Evolutionary conservation across 768 basidiomycete genomes (phyloP).

Genomic region (Ramaria sp.): DNA sequence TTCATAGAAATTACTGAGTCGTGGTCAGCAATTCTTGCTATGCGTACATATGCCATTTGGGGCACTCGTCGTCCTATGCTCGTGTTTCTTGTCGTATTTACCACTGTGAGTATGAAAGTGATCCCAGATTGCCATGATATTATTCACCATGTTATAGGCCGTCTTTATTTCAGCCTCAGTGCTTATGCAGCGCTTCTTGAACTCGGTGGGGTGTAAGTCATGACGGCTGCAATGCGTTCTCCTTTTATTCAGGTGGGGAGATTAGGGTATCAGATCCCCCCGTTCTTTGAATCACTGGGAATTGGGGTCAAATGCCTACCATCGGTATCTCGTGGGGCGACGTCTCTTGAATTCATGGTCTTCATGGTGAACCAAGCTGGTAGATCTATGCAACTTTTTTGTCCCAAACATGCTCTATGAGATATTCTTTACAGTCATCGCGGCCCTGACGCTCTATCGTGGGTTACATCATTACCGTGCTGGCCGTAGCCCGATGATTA

Average conservation of each 20-base stretch:
- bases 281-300: background rate
- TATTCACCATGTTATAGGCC: background rate
- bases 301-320: slow-evolving; percentile 3
- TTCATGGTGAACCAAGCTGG: slow-evolving; percentile 6
- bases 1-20: background rate
- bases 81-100: slow-evolving; percentile 4
- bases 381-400: background rate
- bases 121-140: too few relatives aligned
- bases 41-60: slow-evolving; percentile 7
- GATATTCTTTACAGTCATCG: background rate
- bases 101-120: too few relatives aligned
- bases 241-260: too few relatives aligned
- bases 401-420: background rate
- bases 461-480: slow-evolving; percentile 1
- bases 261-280: background rate
- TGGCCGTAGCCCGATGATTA: background rate
- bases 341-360: background rate
- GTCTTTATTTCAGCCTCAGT: background rate
- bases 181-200: background rate
- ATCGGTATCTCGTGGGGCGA: background rate
- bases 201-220: background rate
- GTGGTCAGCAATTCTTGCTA: background rate
- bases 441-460: background rate
- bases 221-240: background rate
- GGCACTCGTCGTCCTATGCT: background rate